Base-by-base conservation (phyloP, 164 flowering plant species). In the Aristolochia fimbriata region DNA sequence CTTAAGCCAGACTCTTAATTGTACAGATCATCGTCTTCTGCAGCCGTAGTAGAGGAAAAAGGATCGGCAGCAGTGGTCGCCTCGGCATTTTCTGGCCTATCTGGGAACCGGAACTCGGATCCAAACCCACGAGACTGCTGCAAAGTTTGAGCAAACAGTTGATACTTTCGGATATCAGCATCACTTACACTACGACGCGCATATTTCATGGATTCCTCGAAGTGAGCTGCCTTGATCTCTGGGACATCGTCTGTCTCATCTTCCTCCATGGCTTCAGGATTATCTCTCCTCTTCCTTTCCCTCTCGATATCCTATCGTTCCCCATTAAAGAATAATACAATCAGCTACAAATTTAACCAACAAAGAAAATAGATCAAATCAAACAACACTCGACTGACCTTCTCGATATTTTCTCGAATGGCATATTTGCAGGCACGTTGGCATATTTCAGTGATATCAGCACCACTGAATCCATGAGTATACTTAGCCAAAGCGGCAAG, bases 391-490 rank as follows among this genome's bases (percentile, higher is more conserved):
- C 30, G 15, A 13, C 60, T 64, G 73, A 78, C 87, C 80, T 79
- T 83, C 63, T 83, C 88, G 49, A 81, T 83, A 51, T 79, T 76
- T 51, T 83, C 88, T 65, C 88, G 70, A 41, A 83, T 83, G 43
- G 88, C 88, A 68, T 81, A 83, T 64, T 83, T 83, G 76, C 83
- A 81, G 51, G 85, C 80, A 53, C 88, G 80, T 62, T 83, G 88
- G 57, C 85, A 83, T 25, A 83, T 79, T 68, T 83, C 87, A 48
- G 87, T 83, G 22, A 83, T 77, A 66, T 83, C 87, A 27, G 87
- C 87, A 51, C 87, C 87, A 67, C 87, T 83, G 43, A 83, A 83
- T 57, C 88, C 88, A 20, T 74, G 76, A 27, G 85, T 81, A 51
- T 77, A 74, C 0, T 67, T 67, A 23, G 88, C 82, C 49, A 83